phyloP scores from a whole-genome alignment of 305 asterid genomes.

The Andrographis paniculata region DNA sequence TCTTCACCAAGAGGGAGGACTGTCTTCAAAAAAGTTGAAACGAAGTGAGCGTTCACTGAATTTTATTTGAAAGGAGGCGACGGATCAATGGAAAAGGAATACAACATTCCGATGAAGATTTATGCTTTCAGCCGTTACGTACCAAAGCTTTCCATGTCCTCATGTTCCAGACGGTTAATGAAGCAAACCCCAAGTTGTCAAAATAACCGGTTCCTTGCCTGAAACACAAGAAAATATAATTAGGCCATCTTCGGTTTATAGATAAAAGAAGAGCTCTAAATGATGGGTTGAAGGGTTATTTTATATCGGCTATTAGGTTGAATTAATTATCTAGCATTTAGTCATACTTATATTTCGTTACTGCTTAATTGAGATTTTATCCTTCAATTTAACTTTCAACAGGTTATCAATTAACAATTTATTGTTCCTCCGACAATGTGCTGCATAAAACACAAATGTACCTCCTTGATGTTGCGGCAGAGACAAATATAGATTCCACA shows the following conservation, averaged over 20 bases:
- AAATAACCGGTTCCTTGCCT: slow-evolving; percentile 59
- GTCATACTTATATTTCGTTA: too few relatives aligned
- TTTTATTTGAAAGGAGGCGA: slow-evolving; percentile 18
- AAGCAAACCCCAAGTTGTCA: slow-evolving; percentile 74
- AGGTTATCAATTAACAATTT: too few relatives aligned
- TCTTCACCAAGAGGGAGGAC: slow-evolving; percentile 98
- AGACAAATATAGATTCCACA: slow-evolving; percentile 90
- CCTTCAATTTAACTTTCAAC: not conserved
- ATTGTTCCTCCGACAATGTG: too few relatives aligned
- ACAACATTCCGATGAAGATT: slow-evolving; percentile 18
- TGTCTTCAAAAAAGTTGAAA: slow-evolving; percentile 66
- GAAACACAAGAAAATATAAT: slow-evolving; percentile 15
- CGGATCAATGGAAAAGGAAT: slow-evolving; percentile 14
- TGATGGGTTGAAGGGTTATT: not conserved
- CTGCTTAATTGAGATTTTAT: too few relatives aligned
- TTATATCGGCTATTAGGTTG: not conserved
- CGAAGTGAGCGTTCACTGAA: slow-evolving; percentile 33
- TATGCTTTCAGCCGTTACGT: slow-evolving; percentile 19
- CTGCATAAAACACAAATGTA: too few relatives aligned
- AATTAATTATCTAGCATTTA: not conserved
- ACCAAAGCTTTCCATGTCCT: slow-evolving; percentile 97
- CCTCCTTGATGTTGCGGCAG: slow-evolving; percentile 96
- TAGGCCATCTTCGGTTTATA: not conserved
- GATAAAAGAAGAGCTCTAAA: not conserved
- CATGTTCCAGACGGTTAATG: slow-evolving; percentile 97